Base-by-base conservation (phyloP, 116 monocot genomes). In the Iris pallida region DNA sequence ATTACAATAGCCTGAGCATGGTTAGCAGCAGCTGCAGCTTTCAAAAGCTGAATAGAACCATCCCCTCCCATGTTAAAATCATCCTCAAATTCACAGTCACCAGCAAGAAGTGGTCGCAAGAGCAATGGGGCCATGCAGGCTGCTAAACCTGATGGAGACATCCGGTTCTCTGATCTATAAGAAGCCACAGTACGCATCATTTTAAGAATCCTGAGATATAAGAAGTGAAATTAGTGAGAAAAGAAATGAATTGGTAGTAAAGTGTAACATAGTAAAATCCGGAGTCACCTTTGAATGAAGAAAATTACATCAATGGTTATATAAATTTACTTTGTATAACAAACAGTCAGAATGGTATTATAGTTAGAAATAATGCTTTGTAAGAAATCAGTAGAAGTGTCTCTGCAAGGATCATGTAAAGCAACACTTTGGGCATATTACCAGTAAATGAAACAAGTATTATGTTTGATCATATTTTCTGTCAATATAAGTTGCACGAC, bases 81-180 rank as follows among this genome's bases (percentile, higher is more conserved):
- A 83, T 87, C 81, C 19, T 87, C 78, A 49, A 89, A 71, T 18
- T 96, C 96, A 73, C 86, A 88, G 44, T 87, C 91, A 69, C 85
- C 89, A 57, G 83, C 87, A 68, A 92, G 81, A 48, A 96, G 92
- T 49, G 92, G 87, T 2, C 96, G 86, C 20, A 96, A 85, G 81
- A 96, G 96, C 58, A 96, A 81, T 52, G 96, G 96, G 18, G 96
- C 92, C 96, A 96, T 96, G 71, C 96, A 96, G 76, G 96, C 96
- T 67, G 96, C 96, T 47, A 92, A 59, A 56, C 92, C 96, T 53
- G 89, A 83, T 8, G 85, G 52, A 66, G 80, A 66, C 96, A 96
- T 96, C 61, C 86, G 68, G 69, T 96, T 96, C 68, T 81, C 82
- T 41, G 77, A 73, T 84, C 78, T 92, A 64, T 96, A 75, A 58